Evolutionary conservation across 306 rosid genomes (phyloP).

Genomic region (Gastrolobium bilobum): DNA sequence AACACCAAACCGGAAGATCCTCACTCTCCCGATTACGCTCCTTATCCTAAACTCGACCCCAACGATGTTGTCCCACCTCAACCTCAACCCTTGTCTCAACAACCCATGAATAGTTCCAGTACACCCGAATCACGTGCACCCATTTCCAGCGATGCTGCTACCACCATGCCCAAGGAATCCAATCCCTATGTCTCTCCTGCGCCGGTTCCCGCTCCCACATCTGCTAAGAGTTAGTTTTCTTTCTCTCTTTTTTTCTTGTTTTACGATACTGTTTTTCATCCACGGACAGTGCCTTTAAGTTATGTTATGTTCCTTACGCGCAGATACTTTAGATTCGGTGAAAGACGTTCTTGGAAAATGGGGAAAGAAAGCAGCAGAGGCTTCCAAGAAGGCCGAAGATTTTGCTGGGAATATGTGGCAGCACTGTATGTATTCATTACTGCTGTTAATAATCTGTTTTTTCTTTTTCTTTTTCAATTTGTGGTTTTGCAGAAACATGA

Average conservation of each 20-base stretch:
- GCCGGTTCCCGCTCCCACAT: constrained; percentile 59
- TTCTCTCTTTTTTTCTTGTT: neutral
- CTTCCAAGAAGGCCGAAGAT: constrained; percentile 95
- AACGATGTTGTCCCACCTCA: constrained; percentile 64
- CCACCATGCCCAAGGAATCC: constrained; percentile 79
- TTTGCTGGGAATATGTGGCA: constrained; percentile 98
- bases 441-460: no score
- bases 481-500: neutral
- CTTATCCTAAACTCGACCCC: constrained; percentile 83
- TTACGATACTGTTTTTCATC: neutral
- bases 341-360: constrained; percentile 85
- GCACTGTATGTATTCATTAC: constrained; percentile 66
- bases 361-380: constrained; percentile 96
- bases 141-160: constrained; percentile 61
- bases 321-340: constrained; percentile 83
- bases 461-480: no score
- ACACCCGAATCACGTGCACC: constrained; percentile 61
- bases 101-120: constrained; percentile 9
- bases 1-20: constrained; percentile 36
- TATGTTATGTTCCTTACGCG: neutral
- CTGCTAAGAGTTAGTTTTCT: constrained; percentile 66
- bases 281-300: neutral
- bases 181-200: constrained; percentile 81
- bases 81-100: constrained; percentile 50
- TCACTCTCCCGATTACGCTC: constrained; percentile 72